phyloP scores from a whole-genome alignment of 495 filamentous ascomycete genomes.

The Peziza echinospora region DNA sequence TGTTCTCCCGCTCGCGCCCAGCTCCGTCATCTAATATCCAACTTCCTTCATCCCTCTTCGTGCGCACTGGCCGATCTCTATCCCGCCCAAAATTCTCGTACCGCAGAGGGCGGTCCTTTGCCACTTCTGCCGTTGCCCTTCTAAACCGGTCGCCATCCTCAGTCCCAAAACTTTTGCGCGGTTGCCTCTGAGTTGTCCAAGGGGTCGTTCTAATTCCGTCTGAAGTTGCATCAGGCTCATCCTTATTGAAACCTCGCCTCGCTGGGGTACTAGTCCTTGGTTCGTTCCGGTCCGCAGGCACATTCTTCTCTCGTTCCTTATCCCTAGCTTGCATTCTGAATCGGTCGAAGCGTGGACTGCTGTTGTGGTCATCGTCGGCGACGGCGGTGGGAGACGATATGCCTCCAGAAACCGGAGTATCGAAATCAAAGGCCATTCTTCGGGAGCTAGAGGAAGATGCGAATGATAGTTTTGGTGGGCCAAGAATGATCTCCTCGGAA shows the following conservation, averaged over 20 bases:
- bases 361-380: conserved; percentile 17
- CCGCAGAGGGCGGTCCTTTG: conserved; percentile 31
- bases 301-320: conserved; percentile 28
- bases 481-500: conserved; percentile 66
- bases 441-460: conserved; percentile 49
- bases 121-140: conserved; percentile 29
- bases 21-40: conserved; percentile 21
- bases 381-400: conserved; percentile 10
- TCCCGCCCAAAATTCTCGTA: conserved; percentile 38
- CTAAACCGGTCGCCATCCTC: conserved; percentile 40
- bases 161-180: conserved; percentile 40
- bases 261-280: conserved; percentile 26
- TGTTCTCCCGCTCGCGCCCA: conserved; percentile 42
- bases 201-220: conserved; percentile 31
- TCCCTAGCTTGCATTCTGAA: conserved; percentile 48
- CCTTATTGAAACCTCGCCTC: conserved; percentile 21
- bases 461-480: conserved; percentile 70
- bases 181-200: conserved; percentile 28
- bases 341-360: conserved; percentile 27
- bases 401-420: conserved; percentile 6
- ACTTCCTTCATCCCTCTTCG: conserved; percentile 26
- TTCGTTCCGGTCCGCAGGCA: conserved; percentile 29
- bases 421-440: conserved; percentile 27
- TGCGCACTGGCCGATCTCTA: conserved; percentile 27
- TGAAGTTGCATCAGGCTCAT: conserved; percentile 31